Base-by-base conservation (phyloP, 192 early-diverging fungal species). In the Coemansia erecta region DNA sequence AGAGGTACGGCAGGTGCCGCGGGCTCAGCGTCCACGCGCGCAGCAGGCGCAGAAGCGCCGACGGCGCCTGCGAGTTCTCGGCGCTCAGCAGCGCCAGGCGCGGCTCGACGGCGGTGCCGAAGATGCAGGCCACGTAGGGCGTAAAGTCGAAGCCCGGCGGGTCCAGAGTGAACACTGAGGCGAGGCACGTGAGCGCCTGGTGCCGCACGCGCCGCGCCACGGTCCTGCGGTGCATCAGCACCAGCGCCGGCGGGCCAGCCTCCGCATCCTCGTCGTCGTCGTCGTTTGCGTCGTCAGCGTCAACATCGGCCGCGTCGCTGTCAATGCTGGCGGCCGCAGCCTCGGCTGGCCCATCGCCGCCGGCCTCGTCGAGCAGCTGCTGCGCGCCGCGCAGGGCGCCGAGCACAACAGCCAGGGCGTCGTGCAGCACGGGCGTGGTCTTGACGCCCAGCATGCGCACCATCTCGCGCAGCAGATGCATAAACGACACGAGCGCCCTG, bases 11-110 rank as follows among this genome's bases (percentile, higher is more conserved):
- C 0, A 85, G 68, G 73, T 94, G 94, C 6, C 74, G 60, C 19
- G 70, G 68, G 24, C 83, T 76, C 35, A 81, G 74, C 7, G 93
- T 79, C 96, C 96, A 98, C 3, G 85, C 76, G 8, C 70, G 60
- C 33, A 99, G 79, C 39, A 98, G 70, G 56, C 86, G 82, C 75
- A 97, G 76, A 21, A 96, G 69, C 0, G 87, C 80, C 1, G 90
- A 92, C 3, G 92, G 85, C 41, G 87, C 83, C 70, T 98, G 95
- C 5, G 94, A 94, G 66, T 92, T 94, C 67, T 99, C 97, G 15
- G 64, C 64, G 24, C 78, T 81, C 19, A 98, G 81, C 14, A 73
- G 83, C 22, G 83, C 71, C 14, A 99, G 68, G 21, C 92, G 85
- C 12, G 84, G 77, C 42, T 84, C 72, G 22, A 99, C 82, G 41